Evolutionary conservation across 2,329 filamentous ascomycete species (phyloP).

Genomic region (Acrocalymma vagum): DNA sequence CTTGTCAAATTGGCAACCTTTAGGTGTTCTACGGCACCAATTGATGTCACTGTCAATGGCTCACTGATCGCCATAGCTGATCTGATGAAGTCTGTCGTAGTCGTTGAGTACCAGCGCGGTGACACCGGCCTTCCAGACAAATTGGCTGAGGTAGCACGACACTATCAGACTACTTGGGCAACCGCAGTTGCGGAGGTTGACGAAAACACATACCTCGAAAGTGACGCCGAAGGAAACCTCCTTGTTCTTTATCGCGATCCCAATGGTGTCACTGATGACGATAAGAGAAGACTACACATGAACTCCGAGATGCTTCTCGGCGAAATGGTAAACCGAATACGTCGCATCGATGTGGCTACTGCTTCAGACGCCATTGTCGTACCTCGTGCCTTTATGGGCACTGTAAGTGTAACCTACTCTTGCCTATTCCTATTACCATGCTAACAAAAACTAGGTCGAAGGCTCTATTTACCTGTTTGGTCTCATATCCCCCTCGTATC

Average conservation of each 20-base stretch:
- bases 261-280: constrained; percentile 76
- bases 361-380: constrained; percentile 72
- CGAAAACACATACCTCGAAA: constrained; percentile 78
- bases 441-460: constrained; percentile 70
- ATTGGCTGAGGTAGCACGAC: constrained; percentile 78
- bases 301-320: constrained; percentile 86
- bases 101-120: constrained; percentile 75
- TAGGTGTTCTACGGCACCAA: constrained; percentile 82
- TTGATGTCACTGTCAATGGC: constrained; percentile 78
- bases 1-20: constrained; percentile 79
- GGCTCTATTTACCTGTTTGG: constrained; percentile 92
- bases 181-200: constrained; percentile 80
- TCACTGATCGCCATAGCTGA: constrained; percentile 86
- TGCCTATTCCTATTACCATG: neutral
- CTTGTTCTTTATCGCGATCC: constrained; percentile 79
- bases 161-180: constrained; percentile 83
- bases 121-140: constrained; percentile 65
- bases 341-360: constrained; percentile 73
- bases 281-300: constrained; percentile 74
- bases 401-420: constrained; percentile 64
- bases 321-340: constrained; percentile 92
- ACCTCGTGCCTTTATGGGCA: constrained; percentile 87
- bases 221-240: constrained; percentile 88
- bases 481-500: constrained; percentile 74
- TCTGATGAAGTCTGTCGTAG: constrained; percentile 88